Percentiles rank a stretch among this genome's conserved stretches.
Evolutionary conservation across 441 rosid genomes (phyloP).

Genomic region (Daphne laureola): DNA sequence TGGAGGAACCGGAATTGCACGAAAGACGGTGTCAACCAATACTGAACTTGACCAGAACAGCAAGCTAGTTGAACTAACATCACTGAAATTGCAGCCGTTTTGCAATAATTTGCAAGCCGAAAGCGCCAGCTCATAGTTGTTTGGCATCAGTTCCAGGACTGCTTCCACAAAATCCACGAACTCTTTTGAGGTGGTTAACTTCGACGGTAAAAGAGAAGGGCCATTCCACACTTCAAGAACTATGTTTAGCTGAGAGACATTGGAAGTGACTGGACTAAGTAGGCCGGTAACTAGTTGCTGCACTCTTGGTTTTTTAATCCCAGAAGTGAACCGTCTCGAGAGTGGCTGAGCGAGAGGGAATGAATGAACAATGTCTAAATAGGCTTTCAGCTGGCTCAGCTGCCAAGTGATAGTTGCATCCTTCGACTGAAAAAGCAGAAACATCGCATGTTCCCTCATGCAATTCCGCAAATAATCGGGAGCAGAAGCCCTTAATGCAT

Average conservation of each 20-base stretch:
- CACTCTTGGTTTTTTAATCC: conserved; percentile 51
- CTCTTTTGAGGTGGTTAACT: conserved; percentile 40
- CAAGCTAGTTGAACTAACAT: conserved; percentile 32
- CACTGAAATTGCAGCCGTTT: conserved; percentile 15
- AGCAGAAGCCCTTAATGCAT: conserved; percentile 47
- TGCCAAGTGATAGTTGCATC: conserved; percentile 33
- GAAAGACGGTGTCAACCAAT: conserved; percentile 47
- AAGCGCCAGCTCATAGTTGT: conserved; percentile 62
- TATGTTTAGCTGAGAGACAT: conserved; percentile 41
- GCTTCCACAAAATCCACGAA: conserved; percentile 82
- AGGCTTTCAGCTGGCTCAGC: conserved; percentile 41
- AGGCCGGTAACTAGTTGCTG: conserved; percentile 50
- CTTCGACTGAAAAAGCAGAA: conserved; percentile 31
- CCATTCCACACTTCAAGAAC: conserved; percentile 77
- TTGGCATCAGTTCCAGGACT: conserved; percentile 50
- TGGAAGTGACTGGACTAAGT: conserved; percentile 48
- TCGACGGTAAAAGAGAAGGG: conserved; percentile 60
- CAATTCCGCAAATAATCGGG: conserved; percentile 43
- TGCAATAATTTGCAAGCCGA: conserved; percentile 49
- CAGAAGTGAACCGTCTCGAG: conserved; percentile 54
- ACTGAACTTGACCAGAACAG: conserved; percentile 67
- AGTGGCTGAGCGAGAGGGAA: conserved; percentile 40
- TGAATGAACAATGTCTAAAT: conserved; percentile 41
- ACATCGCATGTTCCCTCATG: conserved; percentile 64
- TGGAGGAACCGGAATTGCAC: conserved; percentile 73